Evolutionary conservation across 2,329 filamentous ascomycete species (phyloP).

Genomic region (Alternaria gansuensis): DNA sequence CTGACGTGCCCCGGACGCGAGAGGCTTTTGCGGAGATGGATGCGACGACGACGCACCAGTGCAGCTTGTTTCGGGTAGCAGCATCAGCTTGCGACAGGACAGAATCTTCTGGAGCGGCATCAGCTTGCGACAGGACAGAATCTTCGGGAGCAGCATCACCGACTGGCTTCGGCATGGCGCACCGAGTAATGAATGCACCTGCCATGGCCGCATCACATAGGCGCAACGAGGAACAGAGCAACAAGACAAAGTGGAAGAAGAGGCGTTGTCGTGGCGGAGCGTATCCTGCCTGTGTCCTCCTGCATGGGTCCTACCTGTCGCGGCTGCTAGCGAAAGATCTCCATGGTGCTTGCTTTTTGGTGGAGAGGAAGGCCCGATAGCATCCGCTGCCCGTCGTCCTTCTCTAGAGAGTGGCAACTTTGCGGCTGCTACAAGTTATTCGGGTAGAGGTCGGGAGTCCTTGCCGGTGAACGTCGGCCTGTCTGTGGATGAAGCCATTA

Average conservation of each 20-base stretch:
- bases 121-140: constrained; percentile 12
- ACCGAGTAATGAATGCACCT: constrained; percentile 8
- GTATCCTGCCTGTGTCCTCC: background rate
- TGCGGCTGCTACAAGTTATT: background rate
- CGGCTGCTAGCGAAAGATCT: constrained; percentile 16
- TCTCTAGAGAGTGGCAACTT: background rate
- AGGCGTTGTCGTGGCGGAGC: constrained; percentile 8
- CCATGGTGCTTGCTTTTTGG: constrained; percentile 6
- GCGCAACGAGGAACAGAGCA: background rate
- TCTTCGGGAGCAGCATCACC: constrained; percentile 8
- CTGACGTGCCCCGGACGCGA: constrained; percentile 2
- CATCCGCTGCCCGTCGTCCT: constrained; percentile 6
- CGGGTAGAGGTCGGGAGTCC: background rate
- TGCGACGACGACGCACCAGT: constrained; percentile 7
- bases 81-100: constrained; percentile 8
- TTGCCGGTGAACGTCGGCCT: constrained; percentile 4
- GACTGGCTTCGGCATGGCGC: constrained; percentile 18
- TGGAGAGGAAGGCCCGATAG: constrained; percentile 16
- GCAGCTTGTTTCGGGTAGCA: constrained; percentile 9
- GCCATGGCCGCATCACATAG: background rate
- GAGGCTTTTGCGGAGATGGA: constrained; percentile 12
- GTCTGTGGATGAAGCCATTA: background rate
- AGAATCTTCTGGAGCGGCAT: constrained; percentile 15
- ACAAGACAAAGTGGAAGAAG: constrained; percentile 5
- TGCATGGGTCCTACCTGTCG: background rate